Percentiles rank a stretch among this genome's conserved stretches.
Evolutionary conservation across 2,329 filamentous ascomycete genomes (phyloP).

Genomic region (Monosporascus sp.): DNA sequence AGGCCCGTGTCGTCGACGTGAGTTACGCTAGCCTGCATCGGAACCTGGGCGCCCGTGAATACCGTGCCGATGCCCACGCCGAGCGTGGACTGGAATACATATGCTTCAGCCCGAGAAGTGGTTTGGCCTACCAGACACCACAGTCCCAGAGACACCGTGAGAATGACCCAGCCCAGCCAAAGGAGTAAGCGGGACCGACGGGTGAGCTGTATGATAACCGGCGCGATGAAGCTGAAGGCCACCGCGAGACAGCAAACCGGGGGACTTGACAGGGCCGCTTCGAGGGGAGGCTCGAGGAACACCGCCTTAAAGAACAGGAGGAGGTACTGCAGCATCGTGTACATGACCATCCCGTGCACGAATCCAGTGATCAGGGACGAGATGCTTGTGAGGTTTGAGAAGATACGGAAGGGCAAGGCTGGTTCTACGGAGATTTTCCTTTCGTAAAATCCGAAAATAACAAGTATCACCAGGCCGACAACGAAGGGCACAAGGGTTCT

Average conservation of each 20-base stretch:
- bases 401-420: constrained; percentile 5
- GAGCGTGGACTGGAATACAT: constrained; percentile 15
- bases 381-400: constrained; percentile 9
- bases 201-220: constrained; percentile 50
- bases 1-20: constrained; percentile 28
- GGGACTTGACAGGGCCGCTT: constrained; percentile 50
- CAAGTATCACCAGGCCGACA: constrained; percentile 46
- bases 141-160: constrained; percentile 51
- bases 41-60: constrained; percentile 8
- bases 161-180: constrained; percentile 55
- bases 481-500: constrained; percentile 58
- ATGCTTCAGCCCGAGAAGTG: constrained; percentile 33
- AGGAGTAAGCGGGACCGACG: constrained; percentile 56
- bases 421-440: constrained; percentile 41
- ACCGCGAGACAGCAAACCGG: constrained; percentile 54
- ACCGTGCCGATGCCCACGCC: constrained; percentile 14
- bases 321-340: constrained; percentile 10
- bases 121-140: constrained; percentile 25
- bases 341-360: constrained; percentile 7
- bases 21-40: constrained; percentile 27
- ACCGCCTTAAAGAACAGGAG: constrained; percentile 44
- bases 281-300: constrained; percentile 45
- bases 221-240: constrained; percentile 52
- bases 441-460: constrained; percentile 51
- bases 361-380: constrained; percentile 13